A percentile compares a stretch with the other conserved stretches of the same genome.
Evolutionary conservation across 768 basidiomycete species (phyloP).

Genomic region (Trametopsis cervina): DNA sequence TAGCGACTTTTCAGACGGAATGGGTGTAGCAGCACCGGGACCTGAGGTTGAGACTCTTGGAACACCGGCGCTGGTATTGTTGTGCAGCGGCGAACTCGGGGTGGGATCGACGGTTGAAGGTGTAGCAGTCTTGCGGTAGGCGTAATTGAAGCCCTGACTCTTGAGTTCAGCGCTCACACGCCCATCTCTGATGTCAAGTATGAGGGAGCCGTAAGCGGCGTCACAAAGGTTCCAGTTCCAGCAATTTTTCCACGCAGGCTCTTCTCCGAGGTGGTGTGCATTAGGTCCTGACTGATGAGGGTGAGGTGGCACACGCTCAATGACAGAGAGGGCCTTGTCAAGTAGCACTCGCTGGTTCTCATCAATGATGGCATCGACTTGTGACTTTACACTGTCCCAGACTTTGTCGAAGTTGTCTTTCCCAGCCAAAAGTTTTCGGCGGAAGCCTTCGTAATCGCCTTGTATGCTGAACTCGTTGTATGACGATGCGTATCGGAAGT

Average conservation of each 20-base stretch:
- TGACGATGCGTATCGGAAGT: slow-evolving; percentile 93
- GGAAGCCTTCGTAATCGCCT: slow-evolving; percentile 81
- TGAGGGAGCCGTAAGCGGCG: slow-evolving; percentile 84
- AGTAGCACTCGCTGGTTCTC: slow-evolving; percentile 83
- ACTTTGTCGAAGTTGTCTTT: slow-evolving; percentile 84
- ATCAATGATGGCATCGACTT: slow-evolving; percentile 89
- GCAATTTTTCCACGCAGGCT: slow-evolving; percentile 96
- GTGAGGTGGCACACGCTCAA: slow-evolving; percentile 68
- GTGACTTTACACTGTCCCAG: slow-evolving; percentile 90
- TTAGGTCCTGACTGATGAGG: slow-evolving; percentile 38
- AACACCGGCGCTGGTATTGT: slow-evolving; percentile 28
- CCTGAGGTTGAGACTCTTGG: slow-evolving; percentile 22
- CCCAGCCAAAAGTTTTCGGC: slow-evolving; percentile 68
- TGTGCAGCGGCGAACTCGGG: slow-evolving; percentile 49
- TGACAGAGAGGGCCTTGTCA: slow-evolving; percentile 82
- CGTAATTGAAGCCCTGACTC: slow-evolving; percentile 96
- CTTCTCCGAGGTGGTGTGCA: slow-evolving; percentile 56
- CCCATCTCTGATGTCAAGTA: slow-evolving; percentile 88
- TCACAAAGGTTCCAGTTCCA: slow-evolving; percentile 99
- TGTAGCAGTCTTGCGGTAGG: slow-evolving; percentile 73
- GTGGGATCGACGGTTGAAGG: slow-evolving; percentile 46
- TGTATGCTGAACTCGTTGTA: slow-evolving; percentile 98
- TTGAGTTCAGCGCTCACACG: slow-evolving; percentile 88
- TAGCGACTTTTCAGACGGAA: slow-evolving; percentile 26
- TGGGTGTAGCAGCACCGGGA: slow-evolving; percentile 17